Percentiles rank a stretch among this genome's conserved stretches.
Conservation (phyloP, 208 protist species). For the Trypanosoma cruzi region DNA sequence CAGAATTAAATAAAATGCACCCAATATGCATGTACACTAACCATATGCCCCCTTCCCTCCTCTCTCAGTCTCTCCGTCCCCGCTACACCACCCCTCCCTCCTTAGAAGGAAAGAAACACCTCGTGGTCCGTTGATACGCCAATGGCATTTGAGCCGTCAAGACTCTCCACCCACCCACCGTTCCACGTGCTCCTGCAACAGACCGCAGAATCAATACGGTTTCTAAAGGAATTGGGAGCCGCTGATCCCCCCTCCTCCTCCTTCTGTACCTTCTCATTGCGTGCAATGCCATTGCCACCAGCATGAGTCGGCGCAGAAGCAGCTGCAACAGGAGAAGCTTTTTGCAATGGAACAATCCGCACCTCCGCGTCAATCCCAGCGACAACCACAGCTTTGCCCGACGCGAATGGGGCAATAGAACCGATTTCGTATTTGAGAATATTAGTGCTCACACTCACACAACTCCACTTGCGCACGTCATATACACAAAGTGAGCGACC, state of each 20-base stretch:
- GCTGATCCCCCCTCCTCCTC: slow-evolving; percentile 28
- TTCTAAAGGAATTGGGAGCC: slow-evolving; percentile 62
- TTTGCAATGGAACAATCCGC: slow-evolving; percentile 19
- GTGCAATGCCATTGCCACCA: slow-evolving; percentile 15
- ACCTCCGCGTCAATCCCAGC: slow-evolving; percentile 44
- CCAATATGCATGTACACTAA: too few species aligned
- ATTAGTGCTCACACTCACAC: slow-evolving; percentile 55
- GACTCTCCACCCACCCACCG: slow-evolving; percentile 59
- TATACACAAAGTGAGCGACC: slow-evolving; percentile 74
- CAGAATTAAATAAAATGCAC: too few species aligned
- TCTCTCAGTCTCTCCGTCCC: neutral
- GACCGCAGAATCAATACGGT: slow-evolving; percentile 64
- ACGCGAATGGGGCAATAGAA: slow-evolving; percentile 46
- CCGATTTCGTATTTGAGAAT: slow-evolving; percentile 81
- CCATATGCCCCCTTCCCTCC: neutral
- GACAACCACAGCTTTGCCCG: slow-evolving; percentile 60
- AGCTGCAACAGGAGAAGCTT: neutral
- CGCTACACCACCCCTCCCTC: too few species aligned
- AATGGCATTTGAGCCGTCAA: slow-evolving; percentile 42
- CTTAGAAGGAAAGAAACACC: slow-evolving; percentile 59
- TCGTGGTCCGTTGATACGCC: slow-evolving; percentile 78
- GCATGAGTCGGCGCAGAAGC: neutral
- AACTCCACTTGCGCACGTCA: slow-evolving; percentile 82
- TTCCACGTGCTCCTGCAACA: slow-evolving; percentile 71
- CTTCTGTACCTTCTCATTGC: slow-evolving; percentile 2